Evolutionary conservation across 164 flowering plant species (phyloP), one percentile per base, ranked within the genome.

Genomic region (Stephania yunnanensis): DNA sequence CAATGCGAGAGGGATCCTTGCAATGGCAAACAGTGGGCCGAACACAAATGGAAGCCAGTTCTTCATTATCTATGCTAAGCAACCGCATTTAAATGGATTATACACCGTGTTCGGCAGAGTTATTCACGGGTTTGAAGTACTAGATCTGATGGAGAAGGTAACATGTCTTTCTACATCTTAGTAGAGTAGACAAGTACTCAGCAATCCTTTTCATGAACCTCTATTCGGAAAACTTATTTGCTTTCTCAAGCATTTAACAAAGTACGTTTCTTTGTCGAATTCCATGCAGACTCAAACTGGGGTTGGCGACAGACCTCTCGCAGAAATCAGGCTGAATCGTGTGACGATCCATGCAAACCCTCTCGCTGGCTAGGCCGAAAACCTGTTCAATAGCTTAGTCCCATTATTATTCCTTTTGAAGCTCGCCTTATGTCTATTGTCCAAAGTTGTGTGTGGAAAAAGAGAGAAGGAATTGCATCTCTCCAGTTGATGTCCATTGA

Each of bases 1-100:
- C 66, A 95, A 92, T 88, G 99, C 99, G 10, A 91, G 99, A 77
- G 98, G 98, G 15, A 85, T 89, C 1, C 77, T 94, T 53, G 75
- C 99, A 75, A 94, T 96, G 99, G 99, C 99, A 45, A 95, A 95
- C 73, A 92, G 97, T 80, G 99, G 99, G 4, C 97, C 99, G 31
- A 96, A 96, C 77, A 94, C 99, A 30, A 89, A 89, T 73, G 97
- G 95, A 71, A 94, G 99, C 84, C 99, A 94, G 80, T 96, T 96
- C 78, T 96, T 94, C 83, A 82, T 94, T 53, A 71, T 82, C 9
- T 96, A 94, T 80, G 97, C 87, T 7, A 94, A 94, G 86, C 97
- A 91, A 69, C 98, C 98, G 20, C 98, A 94, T 87, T 86, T 94
- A 20, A 96, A 96, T 83, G 99, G 99, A 63, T 73, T 91, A 74